Evolutionary conservation across 495 filamentous ascomycete species (phyloP), one percentile per base, ranked within the genome.

Genomic region (Aspergillus steynii): DNA sequence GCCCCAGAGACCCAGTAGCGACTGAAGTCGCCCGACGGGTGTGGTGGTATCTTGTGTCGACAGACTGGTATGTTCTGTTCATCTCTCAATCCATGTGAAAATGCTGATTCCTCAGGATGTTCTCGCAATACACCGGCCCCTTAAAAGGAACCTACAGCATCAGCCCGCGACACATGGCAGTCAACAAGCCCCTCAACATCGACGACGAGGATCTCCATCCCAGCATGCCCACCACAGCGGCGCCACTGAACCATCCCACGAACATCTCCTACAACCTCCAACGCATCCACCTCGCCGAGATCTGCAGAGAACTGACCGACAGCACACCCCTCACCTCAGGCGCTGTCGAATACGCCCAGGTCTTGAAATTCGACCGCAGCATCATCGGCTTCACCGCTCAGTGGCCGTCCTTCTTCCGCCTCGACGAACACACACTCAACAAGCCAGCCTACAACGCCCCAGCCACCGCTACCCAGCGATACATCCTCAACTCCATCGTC

Each of bases 251-350:
- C 10, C 58, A 77, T 12, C 71, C 75, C 1, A 83, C 81, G 0
- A 61, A 70, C 0, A 77, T 82, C 70, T 80, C 81, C 3, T 82
- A 79, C 56, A 72, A 69, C 29, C 56, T 83, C 12, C 76, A 79
- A 37, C 63, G 80, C 50, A 79, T 79, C 49, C 77, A 74, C 31
- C 62, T 83, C 2, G 74, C 70, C 5, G 81, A 82, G 37, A 61
- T 82, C 12, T 76, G 73, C 55, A 76, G 79, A 20, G 71, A 72
- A 26, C 65, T 81, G 3, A 68, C 72, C 20, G 82, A 85, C 58
- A 68, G n/a, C 37, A 42, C 37, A 0, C 37, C 37, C 29, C 10
- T 20, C 10, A 20, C 29, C 8, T 53, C 29, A 9, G 51, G 51
- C 3, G 25, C 27, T 1, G 29, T 37, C 15, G 51, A 53, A 29